phyloP scores from a whole-genome alignment of 257 asterid genomes.

The Osmanthus fragrans region DNA sequence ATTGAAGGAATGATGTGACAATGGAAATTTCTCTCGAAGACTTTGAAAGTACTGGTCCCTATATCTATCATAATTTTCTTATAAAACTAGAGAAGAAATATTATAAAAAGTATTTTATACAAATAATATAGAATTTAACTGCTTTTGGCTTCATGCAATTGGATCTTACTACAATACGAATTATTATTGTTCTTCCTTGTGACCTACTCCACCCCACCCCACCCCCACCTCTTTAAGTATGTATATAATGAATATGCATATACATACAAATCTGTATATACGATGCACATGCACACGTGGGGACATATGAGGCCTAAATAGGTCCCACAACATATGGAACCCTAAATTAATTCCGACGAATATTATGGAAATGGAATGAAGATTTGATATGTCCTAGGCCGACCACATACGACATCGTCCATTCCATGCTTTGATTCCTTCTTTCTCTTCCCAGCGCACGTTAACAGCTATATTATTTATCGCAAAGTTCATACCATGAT shows the following conservation, averaged over 20 bases:
- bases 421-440: conserved; percentile 37
- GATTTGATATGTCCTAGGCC: conserved; percentile 22
- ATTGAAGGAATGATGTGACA: background rate
- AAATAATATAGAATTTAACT: conserved; percentile 27
- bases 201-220: background rate
- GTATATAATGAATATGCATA: background rate
- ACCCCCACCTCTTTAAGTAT: no score
- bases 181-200: conserved; percentile 34
- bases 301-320: background rate
- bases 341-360: conserved; percentile 13
- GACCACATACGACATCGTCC: conserved; percentile 48
- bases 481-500: background rate
- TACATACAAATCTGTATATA: background rate
- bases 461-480: background rate
- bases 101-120: conserved; percentile 21
- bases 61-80: conserved; percentile 12
- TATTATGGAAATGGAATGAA: background rate
- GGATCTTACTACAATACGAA: conserved; percentile 39
- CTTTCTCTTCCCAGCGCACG: conserved; percentile 29
- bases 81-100: conserved; percentile 7
- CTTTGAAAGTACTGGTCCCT: conserved; percentile 8
- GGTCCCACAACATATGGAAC: background rate
- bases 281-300: conserved; percentile 18
- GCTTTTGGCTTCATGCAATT: conserved; percentile 46
- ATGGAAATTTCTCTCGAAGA: background rate